Evolutionary conservation across 345 rosid species (phyloP), one percentile per base, ranked within the genome.

Genomic region (Luvunga scandens): DNA sequence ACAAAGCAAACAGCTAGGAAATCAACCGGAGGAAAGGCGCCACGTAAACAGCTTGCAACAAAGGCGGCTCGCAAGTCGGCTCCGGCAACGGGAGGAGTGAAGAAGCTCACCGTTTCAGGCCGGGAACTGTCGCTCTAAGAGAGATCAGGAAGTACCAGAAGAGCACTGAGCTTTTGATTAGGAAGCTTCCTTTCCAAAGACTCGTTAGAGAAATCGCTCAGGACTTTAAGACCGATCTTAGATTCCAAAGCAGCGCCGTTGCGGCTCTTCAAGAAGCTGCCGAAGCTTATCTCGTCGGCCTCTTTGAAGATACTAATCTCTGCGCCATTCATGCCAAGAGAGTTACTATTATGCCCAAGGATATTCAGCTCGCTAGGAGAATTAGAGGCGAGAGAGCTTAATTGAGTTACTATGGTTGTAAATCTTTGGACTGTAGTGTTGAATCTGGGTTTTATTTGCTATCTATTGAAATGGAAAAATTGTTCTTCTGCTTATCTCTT

Each of bases 261-360:
- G 82, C 89, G 1, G 90, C 90, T 12, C 85, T 88, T 7, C 90
- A 90, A 38, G 93, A 90, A 66, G 91, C 89, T 0, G 88, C 90
- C 0, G 93, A 88, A 70, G 91, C 93, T 0, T 88, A 86, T 31
- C 81, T 90, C 0, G 89, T 88, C 0, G 89, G 90, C 4, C 77
- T 84, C 34, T 90, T 90, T 5, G 90, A 85, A 75, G 91, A 86
- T 27, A 86, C 90, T 0, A 90, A 90, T 18, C 83, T 88, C 33
- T 90, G 90, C 2, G 91, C 91, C 0, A 90, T 88, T 27, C 93
- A 90, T 25, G 93, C 91, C 14, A 88, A 87, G 87, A 83, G 91
- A 21, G 91, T 90, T 4, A 88, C 93, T 0, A 90, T 90, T 27
- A 88, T 90, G 93, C 91, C 93, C 0, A 90, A 88, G n/a, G 93